Base-by-base conservation (phyloP, 106 monocot genomes). In the Agapanthus africanus region DNA sequence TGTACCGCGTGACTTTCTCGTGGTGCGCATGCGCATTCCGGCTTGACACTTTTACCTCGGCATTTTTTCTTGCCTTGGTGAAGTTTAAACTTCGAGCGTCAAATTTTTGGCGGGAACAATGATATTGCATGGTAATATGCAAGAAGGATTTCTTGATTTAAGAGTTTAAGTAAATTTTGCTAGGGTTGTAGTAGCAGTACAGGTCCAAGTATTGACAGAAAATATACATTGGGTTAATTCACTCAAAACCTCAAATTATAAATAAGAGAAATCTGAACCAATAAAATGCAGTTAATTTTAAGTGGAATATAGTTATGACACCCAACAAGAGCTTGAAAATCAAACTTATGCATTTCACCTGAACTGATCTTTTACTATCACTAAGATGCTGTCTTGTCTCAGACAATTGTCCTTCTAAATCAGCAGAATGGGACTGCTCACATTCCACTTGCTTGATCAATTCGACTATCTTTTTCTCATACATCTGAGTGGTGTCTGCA, bases 381-480 rank as follows among this genome's bases (percentile, higher is more conserved):
- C 40, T 38, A 19, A 85, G 40, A 44, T 76, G 69, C 47, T 79
- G 49, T 18, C 9, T 21, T 34, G 69, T 46, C 40, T 50, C 62
- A 54, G 11, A 6, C 61, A 90, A 34, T 27, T 85, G 63, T 41
- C 75, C 47, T 67, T 85, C 82, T 59, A 85, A 83, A 70, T 59
- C 70, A 25, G 66, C 54, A 73, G 37, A 69, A 9, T 5, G 35
- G 33, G 71, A 74, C 19, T 66, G 42, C 66, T 82, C 85, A 69
- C 70, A 54, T 72, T 89, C 79, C 38, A 80, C 49, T 70, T 83
- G 77, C 66, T 75, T 78, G 14, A 73, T 68, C 52, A 90, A 68
- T 64, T 80, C 82, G 54, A 37, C 73, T 33, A 90, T 57, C 60
- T 78, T 82, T 41, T 85, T 73, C 66, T 85, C 89, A 76, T 90